Evolutionary conservation across 2,329 filamentous ascomycete genomes (phyloP), one percentile per base, ranked within the genome.

Genomic region (Tolypocladium inflatum): DNA sequence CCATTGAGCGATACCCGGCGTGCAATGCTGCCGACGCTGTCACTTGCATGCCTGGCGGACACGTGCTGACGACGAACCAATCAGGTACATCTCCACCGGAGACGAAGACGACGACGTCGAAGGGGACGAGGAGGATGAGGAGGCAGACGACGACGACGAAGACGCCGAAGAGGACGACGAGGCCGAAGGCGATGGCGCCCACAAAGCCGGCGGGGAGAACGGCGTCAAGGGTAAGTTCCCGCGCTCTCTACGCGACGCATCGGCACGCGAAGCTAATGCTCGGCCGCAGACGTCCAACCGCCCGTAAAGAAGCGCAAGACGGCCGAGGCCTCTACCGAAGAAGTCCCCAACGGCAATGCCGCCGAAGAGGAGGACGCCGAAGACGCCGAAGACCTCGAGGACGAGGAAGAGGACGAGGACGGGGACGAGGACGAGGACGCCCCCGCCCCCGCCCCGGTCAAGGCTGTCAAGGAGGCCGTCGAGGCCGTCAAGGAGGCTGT

Each of bases 261-360:
- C 26, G 8, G 9, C 2, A 21, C 30, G 19, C 48, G 19, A 52
- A 21, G 48, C 48, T 52, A 21, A 52, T 21, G 53, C 42, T 23
- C 23, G 15, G 13, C 2, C 35, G 11, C 61, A 76, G 71, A 69
- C 56, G 68, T 72, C 60, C 72, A 73, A 56, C 78, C 76, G 54
- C 79, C 79, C 42, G 75, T 74, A 58, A 81, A 81, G 73, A 80
- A 80, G 71, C 74, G 73, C 64, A 81, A 80, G 75, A 79, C 76
- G 33, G 69, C 64, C 58, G 65, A 70, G 30, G 68, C 68, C 33
- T 64, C 67, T 26, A 67, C 61, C 23, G 67, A 67, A 53, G 67
- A 66, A 50, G 66, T 63, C 17, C 59, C 66, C 51, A 72, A 73
- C 62, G 72, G 72, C 60, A 65, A 73, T 19, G 73, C 66, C n/a